Base-by-base conservation (phyloP, 1,284 basidiomycete genomes). In the Chondrostereum purpureum region DNA sequence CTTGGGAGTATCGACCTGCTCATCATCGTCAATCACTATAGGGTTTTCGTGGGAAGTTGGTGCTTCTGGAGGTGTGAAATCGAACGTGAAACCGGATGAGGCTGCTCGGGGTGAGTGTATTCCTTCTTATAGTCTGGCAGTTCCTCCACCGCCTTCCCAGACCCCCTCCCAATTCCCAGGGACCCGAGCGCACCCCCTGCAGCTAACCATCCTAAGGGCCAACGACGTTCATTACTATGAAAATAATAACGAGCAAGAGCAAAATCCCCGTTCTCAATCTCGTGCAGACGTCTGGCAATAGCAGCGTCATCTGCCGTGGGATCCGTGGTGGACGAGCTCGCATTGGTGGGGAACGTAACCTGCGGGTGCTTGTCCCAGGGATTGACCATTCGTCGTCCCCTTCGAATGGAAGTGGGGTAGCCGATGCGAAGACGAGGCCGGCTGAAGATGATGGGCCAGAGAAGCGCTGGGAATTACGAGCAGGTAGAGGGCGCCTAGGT, bases 41-140 rank as follows among this genome's bases (percentile, higher is more conserved):
- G 56, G 66, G 45, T 58, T 60, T 5, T 57, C 53, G 31, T 50
- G 55, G 13, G 60, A 61, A 12, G 58, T 58, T 52, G 19, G 47
- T 13, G n/a, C 12, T 16, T 31, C 21, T 1, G 51, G 35, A 24
- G 43, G 27, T 4, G 38, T 21, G 44, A 88, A 87, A 55, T 84
- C 73, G 55, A 72, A 73, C 0, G 78, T 77, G 57, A 82, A 88
- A 2, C 82, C 83, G 23, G 77, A 61, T 70, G 63, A 3, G 73
- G 63, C 10, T 61, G 63, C 6, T 58, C 56, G 2, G 81, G 73
- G 57, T 88, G 85, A 0, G 86, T 88, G 59, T 78, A 88, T 10
- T 65, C 65, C 2, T 65, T 59, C 50, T 70, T 71, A 57, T 84
- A 88, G 45, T 75, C 68, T n/a, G n/a, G n/a, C n/a, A n/a, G n/a